Evolutionary conservation across 192 early-diverging fungal species (phyloP), one percentile per base, ranked within the genome.

Genomic region (Dissophora ornata): DNA sequence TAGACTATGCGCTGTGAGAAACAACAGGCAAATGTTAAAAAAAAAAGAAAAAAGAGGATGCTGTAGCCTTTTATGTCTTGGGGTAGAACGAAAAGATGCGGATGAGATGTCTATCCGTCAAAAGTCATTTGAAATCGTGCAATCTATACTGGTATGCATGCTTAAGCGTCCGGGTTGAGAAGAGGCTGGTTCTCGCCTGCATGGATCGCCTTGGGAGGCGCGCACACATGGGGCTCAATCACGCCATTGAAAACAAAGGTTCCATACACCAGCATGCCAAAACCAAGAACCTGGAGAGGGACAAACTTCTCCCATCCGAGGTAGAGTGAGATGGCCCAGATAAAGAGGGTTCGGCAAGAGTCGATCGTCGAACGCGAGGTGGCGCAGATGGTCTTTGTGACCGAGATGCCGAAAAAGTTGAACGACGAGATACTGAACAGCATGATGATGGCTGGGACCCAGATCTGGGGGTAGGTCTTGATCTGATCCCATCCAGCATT

Each of bases 291-390:
- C 78, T 99, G 97, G 47, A 98, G 68, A 84, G 86, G 91, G 67
- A 88, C 89, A 69, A 99, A 99, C 0, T 80, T 73, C 81, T 99
- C 97, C 97, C 97, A 99, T 16, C 96, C 96, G 48, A 99, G 87
- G n/a, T 82, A 86, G 19, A 98, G 79, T 28, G 90, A 92, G 51
- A 93, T 86, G 82, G 92, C 90, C 97, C 97, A 99, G 62, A 99
- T 97, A 67, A 98, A 96, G 51, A 98, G 80, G 7, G 96, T 99
- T 46, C 97, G 85, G 88, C 94, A 95, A 12, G 96, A 95, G 63
- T 99, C 97, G 53, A 99, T 97, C 0, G 96, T 99, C 11, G 89
- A 91, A n/a, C 97, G 84, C 19, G 92, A 87, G 3, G 97, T 99
- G 42, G 97, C 96, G 32, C 88, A 91, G 45, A 98, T 82, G 34